A percentile compares a stretch with the other conserved stretches of the same genome.
These are phyloP conservation scores for Pyrus betulifolia DNA, from an alignment of 306 rosid species.

Conservation along the genomic window DNA sequence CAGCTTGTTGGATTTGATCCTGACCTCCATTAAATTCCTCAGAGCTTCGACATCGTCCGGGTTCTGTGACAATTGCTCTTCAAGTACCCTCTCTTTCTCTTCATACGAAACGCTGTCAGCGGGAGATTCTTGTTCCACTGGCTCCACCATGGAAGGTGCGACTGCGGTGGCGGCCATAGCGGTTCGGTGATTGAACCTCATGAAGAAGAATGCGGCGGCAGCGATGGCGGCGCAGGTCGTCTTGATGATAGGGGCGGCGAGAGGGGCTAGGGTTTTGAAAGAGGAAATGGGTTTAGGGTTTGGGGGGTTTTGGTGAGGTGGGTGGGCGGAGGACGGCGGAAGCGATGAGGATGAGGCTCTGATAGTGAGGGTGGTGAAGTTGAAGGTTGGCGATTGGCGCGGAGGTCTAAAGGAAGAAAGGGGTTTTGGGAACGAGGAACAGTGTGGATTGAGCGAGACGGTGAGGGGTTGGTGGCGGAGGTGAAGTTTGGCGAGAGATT, in stretches of 20 bases:
- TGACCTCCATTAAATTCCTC: conserved; percentile 43
- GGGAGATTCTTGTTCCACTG: conserved; percentile 13
- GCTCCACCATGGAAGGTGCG: conserved; percentile 19
- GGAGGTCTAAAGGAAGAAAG: conserved; percentile 24
- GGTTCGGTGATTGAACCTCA: conserved; percentile 34
- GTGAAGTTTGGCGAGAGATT: conserved; percentile 31
- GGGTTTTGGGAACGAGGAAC: conserved; percentile 27
- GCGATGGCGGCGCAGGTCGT: conserved; percentile 44
- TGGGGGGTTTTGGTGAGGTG: conserved; percentile 9
- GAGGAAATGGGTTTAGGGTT: conserved; percentile 22
- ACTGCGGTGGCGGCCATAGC: conserved; percentile 45
- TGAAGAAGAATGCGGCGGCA: conserved; percentile 47
- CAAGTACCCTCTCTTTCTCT: conserved; percentile 35
- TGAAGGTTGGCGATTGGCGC: conserved; percentile 23
- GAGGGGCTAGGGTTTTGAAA: conserved; percentile 32
- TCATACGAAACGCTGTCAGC: conserved; percentile 6
- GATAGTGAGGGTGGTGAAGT: conserved; percentile 28
- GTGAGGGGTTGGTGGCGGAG: conserved; percentile 37
- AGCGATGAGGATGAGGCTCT: conserved; percentile 24
- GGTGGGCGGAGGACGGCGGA: conserved; percentile 5
- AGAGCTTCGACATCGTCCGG: conserved; percentile 49
- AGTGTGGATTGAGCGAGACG: conserved; percentile 43
- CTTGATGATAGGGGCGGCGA: conserved; percentile 29
- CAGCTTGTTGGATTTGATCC: conserved; percentile 38
- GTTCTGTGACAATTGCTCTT: conserved; percentile 32